Percentiles rank a stretch among this genome's conserved stretches.
These are phyloP conservation scores for Zymoseptoria tritici DNA, from an alignment of 2,329 filamentous ascomycete genomes.

Conservation along the genomic window DNA sequence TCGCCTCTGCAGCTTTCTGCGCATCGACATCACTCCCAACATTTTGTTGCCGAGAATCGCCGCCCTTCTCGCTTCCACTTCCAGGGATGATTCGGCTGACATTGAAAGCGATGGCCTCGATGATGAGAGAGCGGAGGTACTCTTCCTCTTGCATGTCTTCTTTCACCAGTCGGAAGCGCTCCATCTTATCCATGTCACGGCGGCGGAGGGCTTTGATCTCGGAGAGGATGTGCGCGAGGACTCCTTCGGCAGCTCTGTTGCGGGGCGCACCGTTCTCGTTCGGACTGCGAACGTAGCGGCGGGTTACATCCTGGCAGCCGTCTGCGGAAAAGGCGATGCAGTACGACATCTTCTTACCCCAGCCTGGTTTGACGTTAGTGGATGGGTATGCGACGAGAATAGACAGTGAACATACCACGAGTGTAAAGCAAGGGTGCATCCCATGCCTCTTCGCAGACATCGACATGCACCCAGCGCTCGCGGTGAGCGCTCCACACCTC, in stretches of 20 bases:
- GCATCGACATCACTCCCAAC: conserved; percentile 37
- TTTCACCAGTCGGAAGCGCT: conserved; percentile 72
- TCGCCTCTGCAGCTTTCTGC: conserved; percentile 41
- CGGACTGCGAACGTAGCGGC: conserved; percentile 61
- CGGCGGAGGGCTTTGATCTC: conserved; percentile 84
- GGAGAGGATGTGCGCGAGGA: conserved; percentile 81
- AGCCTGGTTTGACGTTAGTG: conserved; percentile 46
- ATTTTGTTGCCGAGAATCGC: conserved; percentile 3
- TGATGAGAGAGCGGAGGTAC: conserved; percentile 66
- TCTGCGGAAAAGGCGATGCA: conserved; percentile 95
- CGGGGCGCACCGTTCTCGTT: conserved; percentile 65
- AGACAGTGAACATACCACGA: conserved; percentile 52
- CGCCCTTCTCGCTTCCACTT: conserved; percentile 19
- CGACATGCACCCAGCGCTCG: conserved; percentile 92
- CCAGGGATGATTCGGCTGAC: conserved; percentile 61
- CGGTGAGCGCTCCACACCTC: conserved; percentile 94
- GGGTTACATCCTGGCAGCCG: conserved; percentile 61
- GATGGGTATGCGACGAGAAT: not conserved
- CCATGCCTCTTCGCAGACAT: conserved; percentile 90
- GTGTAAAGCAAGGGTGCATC: conserved; percentile 88
- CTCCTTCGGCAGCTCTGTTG: conserved; percentile 76
- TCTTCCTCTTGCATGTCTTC: conserved; percentile 70
- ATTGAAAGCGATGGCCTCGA: conserved; percentile 64
- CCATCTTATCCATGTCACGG: conserved; percentile 75
- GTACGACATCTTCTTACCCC: conserved; percentile 94